phyloP scores from a whole-genome alignment of 1,139 yeast genomes.

The Debaryomyces subglobosus region DNA sequence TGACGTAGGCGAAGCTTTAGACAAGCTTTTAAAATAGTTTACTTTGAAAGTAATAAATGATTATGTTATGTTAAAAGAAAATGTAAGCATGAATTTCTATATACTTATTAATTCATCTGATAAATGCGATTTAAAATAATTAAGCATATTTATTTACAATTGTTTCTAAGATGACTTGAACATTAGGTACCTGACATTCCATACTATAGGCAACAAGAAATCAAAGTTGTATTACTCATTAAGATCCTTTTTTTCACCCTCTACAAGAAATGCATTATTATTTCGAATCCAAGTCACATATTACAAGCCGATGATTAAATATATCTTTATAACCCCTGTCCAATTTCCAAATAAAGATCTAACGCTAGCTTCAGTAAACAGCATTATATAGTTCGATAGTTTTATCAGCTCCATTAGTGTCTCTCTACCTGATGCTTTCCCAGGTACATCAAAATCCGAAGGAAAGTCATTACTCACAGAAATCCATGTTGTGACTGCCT shows the following conservation, averaged over 20 bases:
- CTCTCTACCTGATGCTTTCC: slow-evolving; percentile 12
- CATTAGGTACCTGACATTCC: neutral
- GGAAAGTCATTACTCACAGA: neutral
- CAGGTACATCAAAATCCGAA: neutral
- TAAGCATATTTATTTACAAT: too few relatives aligned
- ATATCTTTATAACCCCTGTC: neutral
- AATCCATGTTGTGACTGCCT: neutral
- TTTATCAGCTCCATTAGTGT: neutral
- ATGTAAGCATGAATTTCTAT: neutral
- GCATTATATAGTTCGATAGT: neutral
- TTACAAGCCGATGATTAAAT: neutral
- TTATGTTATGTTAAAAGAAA: neutral
- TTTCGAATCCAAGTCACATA: neutral
- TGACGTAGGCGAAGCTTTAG: slow-evolving; percentile 41
- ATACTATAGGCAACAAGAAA: neutral
- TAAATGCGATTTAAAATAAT: too few relatives aligned
- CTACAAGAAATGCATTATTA: neutral
- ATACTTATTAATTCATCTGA: too few relatives aligned
- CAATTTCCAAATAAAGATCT: neutral
- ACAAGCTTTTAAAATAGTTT: neutral
- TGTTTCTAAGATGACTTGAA: too few relatives aligned
- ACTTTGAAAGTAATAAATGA: neutral
- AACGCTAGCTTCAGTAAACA: neutral
- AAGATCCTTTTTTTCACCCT: neutral
- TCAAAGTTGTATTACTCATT: neutral